Base-by-base conservation (phyloP, 257 asterid species). In the Primulina tabacum region DNA sequence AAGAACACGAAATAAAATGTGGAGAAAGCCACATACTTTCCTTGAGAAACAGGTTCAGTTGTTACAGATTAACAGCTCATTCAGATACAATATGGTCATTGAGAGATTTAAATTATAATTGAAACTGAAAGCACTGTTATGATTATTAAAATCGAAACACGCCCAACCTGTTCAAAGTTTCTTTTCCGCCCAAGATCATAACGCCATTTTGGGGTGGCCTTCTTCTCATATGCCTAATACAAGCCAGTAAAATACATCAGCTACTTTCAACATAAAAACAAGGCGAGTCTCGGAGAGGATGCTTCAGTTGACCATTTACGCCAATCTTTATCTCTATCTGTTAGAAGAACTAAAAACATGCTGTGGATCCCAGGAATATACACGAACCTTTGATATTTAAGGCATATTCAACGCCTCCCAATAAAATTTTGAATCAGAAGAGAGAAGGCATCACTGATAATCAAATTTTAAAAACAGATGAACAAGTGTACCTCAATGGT, bases 121-220 rank as follows among this genome's bases (percentile, higher is more conserved):
- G 43, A 62, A n/a, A 30, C 6, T 32, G 37, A 38, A 58, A 28
- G 16, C 32, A 58, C 7, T 8, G 16, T 4, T 50, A 16, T 14
- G 55, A 12, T 50, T 20, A 17, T 5, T 50, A 47, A 43, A 50
- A 50, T 5, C 8, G 2, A 65, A 65, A 18, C 30, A 18, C 2
- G 37, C 32, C 76, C 66, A 62, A 78, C 83, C 83, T 79, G 80
- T 68, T 75, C 83, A 71, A 85, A 79, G 71, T 85, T 85, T 77
- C 83, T 83, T 80, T 74, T 85, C 57, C 86, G 81, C 57, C 90
- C 88, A 47, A 85, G 83, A 71, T 85, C 90, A 79, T 79, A 85
- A 50, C 82, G 85, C 88, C 88, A 85, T 67, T 85, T 82, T 8
- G 83, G 79, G 64, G 82, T 58, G 53, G 85, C 77, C 62, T 75